Base-by-base conservation (phyloP, 2,329 filamentous ascomycete genomes). In the Myrmaecium sp. region DNA sequence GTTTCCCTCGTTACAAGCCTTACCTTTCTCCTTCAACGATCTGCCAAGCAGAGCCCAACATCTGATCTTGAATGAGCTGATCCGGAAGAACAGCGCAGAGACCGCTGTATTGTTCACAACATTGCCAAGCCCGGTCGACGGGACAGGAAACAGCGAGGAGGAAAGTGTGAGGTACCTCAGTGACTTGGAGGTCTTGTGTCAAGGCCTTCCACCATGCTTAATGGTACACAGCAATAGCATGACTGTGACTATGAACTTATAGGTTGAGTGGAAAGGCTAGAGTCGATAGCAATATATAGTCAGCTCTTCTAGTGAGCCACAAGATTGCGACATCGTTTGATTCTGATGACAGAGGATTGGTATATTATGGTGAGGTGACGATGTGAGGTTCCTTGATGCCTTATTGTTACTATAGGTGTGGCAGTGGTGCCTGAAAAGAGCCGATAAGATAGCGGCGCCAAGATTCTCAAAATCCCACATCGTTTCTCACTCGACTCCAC, bases 151-250 rank as follows among this genome's bases (percentile, higher is more conserved):
- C 31, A 77, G 73, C 34, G 76, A 81, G 46, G 57, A 59, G 21
- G 70, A 76, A 11, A 80, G 77, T 39, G 55, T 80, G 30, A 66
- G 66, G 34, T 92, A 89, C 48, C 57, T 92, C 25, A 74, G 68
- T 26, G 76, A 83, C 49, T 58, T 86, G 32, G 78, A 89, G 48
- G 67, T 89, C 2, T 52, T 92, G 31, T 86, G 77, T 47, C 68
- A 75, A 40, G 75, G 69, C 7, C 54, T 86, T 33, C 80, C 81
- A 15, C 81, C 82, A 1, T 69, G 72, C 23, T 48, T 91, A 40
- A 56, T 92, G 47, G 77, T 92, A 20, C 66, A 91, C 51, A 83
- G 77, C 50, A 91, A 91, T 51, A 82, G 74, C 42, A 83, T 91
- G 76, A 91, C 80, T 10, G 81, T 91, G 24, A 91, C 77, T 5